A percentile compares a stretch with the other conserved stretches of the same genome.
Evolutionary conservation across 2,329 filamentous ascomycete genomes (phyloP).

Genomic region (Lasiodiplodia gonubiensis): DNA sequence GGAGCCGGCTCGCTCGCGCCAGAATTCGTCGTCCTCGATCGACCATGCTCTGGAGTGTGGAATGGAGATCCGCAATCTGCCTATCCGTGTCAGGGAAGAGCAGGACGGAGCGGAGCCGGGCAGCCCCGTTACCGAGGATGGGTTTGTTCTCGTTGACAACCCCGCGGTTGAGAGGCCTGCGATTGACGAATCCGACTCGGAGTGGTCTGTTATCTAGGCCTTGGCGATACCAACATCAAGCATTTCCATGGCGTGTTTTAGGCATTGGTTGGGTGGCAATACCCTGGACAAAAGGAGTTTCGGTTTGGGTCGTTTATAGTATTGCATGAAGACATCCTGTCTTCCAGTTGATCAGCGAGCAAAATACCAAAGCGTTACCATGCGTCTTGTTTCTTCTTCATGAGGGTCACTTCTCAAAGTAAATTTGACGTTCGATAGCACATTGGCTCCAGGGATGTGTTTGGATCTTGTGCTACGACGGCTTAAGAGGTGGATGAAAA

Average conservation of each 20-base stretch:
- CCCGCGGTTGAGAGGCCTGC: neutral
- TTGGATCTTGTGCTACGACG: neutral
- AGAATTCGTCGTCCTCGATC: neutral
- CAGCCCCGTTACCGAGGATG: neutral
- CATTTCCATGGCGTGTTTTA: neutral
- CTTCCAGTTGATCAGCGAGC: neutral
- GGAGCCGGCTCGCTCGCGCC: neutral
- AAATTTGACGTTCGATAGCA: neutral
- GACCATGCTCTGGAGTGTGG: neutral
- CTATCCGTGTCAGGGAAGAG: neutral
- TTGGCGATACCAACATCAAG: neutral
- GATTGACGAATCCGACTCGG: constrained; percentile 10
- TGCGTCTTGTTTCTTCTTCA: neutral
- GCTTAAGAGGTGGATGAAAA: neutral
- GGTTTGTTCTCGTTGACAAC: neutral
- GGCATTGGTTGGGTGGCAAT: neutral
- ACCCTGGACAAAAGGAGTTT: neutral
- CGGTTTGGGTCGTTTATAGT: neutral
- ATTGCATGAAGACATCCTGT: neutral
- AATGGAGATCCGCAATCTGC: neutral
- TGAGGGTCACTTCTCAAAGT: neutral
- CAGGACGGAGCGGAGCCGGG: neutral
- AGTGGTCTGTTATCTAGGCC: constrained; percentile 5
- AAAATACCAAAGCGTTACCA: neutral
- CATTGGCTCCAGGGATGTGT: neutral